Percentiles rank a stretch among this genome's conserved stretches.
These are phyloP conservation scores for Chaetomiaceae sp. DNA, from an alignment of 2,329 filamentous ascomycete species.

Conservation along the genomic window DNA sequence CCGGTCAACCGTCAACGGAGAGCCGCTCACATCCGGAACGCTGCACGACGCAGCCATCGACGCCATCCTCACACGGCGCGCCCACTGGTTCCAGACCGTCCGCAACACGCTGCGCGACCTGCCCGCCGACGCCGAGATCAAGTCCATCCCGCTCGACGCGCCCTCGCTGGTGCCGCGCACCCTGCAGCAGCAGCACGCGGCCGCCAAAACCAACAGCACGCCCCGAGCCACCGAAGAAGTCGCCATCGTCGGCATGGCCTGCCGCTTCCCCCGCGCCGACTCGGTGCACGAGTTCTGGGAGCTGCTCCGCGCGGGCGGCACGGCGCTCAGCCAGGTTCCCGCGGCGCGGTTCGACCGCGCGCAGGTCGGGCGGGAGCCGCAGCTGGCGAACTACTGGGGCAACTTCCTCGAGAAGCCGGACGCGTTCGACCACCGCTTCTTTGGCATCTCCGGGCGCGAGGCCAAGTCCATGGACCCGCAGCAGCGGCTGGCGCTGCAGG, in stretches of 20 bases:
- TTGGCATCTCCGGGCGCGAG: conserved; percentile 35
- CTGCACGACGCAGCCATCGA: too few species aligned
- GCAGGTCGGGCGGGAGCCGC: not conserved
- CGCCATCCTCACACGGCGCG: too few species aligned
- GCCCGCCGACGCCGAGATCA: too few species aligned
- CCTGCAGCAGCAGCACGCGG: too few species aligned
- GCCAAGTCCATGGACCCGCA: conserved; percentile 38
- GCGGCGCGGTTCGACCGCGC: not conserved
- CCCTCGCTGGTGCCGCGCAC: too few species aligned
- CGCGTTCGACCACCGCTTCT: conserved; percentile 35
- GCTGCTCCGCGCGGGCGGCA: conserved; percentile 25
- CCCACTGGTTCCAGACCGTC: too few species aligned
- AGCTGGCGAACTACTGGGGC: conserved; percentile 5
- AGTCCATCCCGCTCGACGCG: too few species aligned
- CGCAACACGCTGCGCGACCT: too few species aligned
- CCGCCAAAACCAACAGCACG: too few species aligned
- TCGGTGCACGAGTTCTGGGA: conserved; percentile 30
- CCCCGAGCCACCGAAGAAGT: too few species aligned
- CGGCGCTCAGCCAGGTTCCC: conserved; percentile 26
- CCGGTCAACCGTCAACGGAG: too few species aligned
- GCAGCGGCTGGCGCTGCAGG: conserved; percentile 36
- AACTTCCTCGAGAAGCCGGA: conserved; percentile 28
- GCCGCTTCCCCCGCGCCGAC: conserved; percentile 30
- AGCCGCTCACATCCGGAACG: too few species aligned
- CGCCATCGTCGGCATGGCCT: conserved; percentile 34